A percentile compares a stretch with the other conserved stretches of the same genome.
Evolutionary conservation across 139 green algal species (phyloP).

Genomic region (Volvox africanus): DNA sequence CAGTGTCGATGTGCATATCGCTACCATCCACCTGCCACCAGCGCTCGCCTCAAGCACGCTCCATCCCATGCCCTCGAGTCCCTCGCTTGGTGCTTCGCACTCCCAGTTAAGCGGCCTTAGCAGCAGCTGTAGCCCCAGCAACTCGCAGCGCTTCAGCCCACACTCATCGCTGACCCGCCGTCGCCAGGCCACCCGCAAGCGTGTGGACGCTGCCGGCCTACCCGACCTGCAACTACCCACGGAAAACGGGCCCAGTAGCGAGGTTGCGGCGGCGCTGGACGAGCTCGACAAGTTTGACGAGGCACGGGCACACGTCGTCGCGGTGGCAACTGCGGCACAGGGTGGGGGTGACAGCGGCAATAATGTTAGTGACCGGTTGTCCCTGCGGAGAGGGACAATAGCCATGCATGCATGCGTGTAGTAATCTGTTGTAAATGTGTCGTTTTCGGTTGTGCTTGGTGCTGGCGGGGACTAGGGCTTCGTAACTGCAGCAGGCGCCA

Average conservation of each 20-base stretch:
- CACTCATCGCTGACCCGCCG: background rate
- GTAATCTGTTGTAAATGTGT: too few relatives aligned
- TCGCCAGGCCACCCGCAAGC: background rate
- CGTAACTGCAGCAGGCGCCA: too few relatives aligned
- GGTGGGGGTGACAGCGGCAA: background rate
- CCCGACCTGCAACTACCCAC: background rate
- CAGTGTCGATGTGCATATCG: background rate
- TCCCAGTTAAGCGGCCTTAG: background rate
- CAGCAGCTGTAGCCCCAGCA: background rate
- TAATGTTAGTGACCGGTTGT: background rate
- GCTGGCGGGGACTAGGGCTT: too few relatives aligned
- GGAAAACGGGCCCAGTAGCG: background rate
- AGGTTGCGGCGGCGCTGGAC: slow-evolving; percentile 19
- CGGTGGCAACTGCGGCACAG: background rate
- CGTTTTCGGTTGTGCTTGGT: too few relatives aligned
- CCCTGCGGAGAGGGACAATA: background rate
- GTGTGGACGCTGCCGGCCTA: background rate
- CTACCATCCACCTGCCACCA: background rate
- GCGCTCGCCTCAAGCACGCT: background rate
- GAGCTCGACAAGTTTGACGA: slow-evolving; percentile 35
- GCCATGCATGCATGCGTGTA: background rate
- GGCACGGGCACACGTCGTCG: too few relatives aligned
- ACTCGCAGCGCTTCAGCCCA: slow-evolving; percentile 3
- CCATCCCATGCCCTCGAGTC: background rate
- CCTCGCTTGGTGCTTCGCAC: background rate